Percentiles rank a stretch among this genome's conserved stretches.
phyloP scores from a whole-genome alignment of 805 yeast species.

The Candida montana region DNA sequence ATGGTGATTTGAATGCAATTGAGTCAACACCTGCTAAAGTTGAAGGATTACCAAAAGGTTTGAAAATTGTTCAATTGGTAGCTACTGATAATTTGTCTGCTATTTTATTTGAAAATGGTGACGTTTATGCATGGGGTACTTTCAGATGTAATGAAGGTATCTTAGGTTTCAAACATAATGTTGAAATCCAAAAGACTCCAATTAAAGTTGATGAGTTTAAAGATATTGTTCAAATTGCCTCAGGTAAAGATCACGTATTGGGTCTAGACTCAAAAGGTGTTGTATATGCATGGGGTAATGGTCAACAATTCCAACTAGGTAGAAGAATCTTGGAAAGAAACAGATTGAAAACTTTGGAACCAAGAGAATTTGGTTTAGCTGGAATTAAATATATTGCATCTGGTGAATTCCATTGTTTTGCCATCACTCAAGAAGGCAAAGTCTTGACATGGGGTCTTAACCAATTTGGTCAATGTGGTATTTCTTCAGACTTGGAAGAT shows the following conservation, averaged over 20 bases:
- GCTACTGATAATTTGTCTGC: slow-evolving; percentile 93
- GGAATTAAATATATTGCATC: slow-evolving; percentile 77
- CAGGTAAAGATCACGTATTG: slow-evolving; percentile 89
- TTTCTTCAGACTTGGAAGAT: slow-evolving; percentile 71
- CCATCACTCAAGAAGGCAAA: slow-evolving; percentile 64
- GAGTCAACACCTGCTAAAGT: slow-evolving; percentile 88
- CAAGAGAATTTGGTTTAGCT: slow-evolving; percentile 77
- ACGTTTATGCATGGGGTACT: slow-evolving; percentile 96
- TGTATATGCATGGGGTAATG: slow-evolving; percentile 97
- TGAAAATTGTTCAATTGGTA: slow-evolving; percentile 68
- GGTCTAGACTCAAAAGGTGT: slow-evolving; percentile 80
- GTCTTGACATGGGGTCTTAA: slow-evolving; percentile 93
- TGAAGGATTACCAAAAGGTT: slow-evolving; percentile 54
- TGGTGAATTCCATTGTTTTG: slow-evolving; percentile 96
- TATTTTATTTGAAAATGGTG: slow-evolving; percentile 72
- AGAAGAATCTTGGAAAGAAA: slow-evolving; percentile 78
- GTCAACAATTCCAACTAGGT: slow-evolving; percentile 90
- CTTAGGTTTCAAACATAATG: slow-evolving; percentile 70
- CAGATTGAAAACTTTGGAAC: slow-evolving; percentile 65
- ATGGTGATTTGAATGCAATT: slow-evolving; percentile 78
- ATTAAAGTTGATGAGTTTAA: slow-evolving; percentile 52
- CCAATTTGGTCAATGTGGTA: slow-evolving; percentile 95
- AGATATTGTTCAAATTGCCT: slow-evolving; percentile 75
- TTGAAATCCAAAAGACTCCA: slow-evolving; percentile 64
- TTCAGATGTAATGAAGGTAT: slow-evolving; percentile 91